Base-by-base conservation (phyloP, 2,329 filamentous ascomycete species). In the Diaporthe destruens region DNA sequence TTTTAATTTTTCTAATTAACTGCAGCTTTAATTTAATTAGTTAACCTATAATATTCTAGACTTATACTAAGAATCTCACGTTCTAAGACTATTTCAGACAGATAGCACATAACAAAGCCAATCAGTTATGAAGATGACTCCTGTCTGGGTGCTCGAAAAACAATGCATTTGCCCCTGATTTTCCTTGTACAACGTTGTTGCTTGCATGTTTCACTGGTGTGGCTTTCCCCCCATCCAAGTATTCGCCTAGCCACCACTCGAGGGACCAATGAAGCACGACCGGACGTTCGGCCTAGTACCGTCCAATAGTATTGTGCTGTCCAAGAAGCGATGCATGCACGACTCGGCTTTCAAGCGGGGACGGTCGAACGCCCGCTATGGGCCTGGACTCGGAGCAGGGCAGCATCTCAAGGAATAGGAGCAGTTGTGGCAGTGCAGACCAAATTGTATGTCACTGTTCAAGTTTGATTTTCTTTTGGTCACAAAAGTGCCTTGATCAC, bases 151-250 rank as follows among this genome's bases (percentile, higher is more conserved):
- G 32, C 18, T 49, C n/a, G 42, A n/a, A 32, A 51, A 7, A n/a
- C 23, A 25, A 42, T 6, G 57, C 25, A 32, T 34, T 39, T 14
- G 3, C 55, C 32, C 23, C 44, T 36, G 32, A 42, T 36, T 54
- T 51, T 47, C 25, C 20, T 12, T 70, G 68, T 70, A 44, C 34
- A 18, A 70, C 68, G 23, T 34, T 23, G 55, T 53, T 53, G 47
- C n/a, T 39, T 49, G 18, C 55, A 29, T 32, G 47, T 36, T 32
- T 20, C 34, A 70, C 68, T 34, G 18, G 55, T 70, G 67, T 53
- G 44, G 42, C 67, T 34, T 16, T 14, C n/a, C n/a, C 23, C 20
- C 9, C 29, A 36, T 53, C n/a, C 42, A 32, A 70, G 32, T 18
- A 54, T 42, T 23, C 18, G 8, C 29, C 42, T 44, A 14, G 23